Base-by-base conservation (phyloP, 2,329 filamentous ascomycete species). In the Teratosphaeria epicoccoides region DNA sequence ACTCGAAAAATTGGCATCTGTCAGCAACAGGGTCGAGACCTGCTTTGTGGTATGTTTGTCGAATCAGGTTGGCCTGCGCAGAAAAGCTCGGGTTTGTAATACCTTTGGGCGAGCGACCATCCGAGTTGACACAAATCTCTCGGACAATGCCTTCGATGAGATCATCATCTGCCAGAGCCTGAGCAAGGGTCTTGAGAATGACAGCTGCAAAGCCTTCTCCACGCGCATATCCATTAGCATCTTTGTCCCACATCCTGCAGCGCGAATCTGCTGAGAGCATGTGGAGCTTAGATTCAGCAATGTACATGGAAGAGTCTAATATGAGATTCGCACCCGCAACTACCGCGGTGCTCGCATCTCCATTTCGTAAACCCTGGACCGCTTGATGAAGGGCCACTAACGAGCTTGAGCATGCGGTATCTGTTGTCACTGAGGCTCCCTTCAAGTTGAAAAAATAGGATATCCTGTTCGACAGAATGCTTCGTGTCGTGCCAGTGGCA, bases 1-100 rank as follows among this genome's bases (percentile, higher is more conserved):
- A 58, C 47, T 68, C 65, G 4, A 40, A 40, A n/a, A n/a, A 40
- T n/a, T 40, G 33, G 7, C 6, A n/a, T 17, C 33, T n/a, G 33
- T 40, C 33, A 11, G 6, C 5, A 5, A 66, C 58, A 50, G 61
- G 17, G 17, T 37, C 49, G 7, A 50, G 33, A 20, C 48, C 48
- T 4, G 29, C 29, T 3, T n/a, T 14, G 14, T n/a, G 26, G 26
- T 50, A 50, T n/a, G 29, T 40, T 9, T 17, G 20, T 7, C 33
- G 48, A 6, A 50, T 50, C 10, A 50, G 23, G 10, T 2, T 5
- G 12, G 17, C 37, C 20, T 65, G 29, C 24, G 43, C 20, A 6
- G 23, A 14, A 12, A 11, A 11, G 24, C 24, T 46, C 12, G 43
- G 43, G 20, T n/a, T 24, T 6, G 24, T 26, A 11, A 46, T 46